Evolutionary conservation across 768 basidiomycete species (phyloP).

Genomic region (Neoboletus brunneissimus): DNA sequence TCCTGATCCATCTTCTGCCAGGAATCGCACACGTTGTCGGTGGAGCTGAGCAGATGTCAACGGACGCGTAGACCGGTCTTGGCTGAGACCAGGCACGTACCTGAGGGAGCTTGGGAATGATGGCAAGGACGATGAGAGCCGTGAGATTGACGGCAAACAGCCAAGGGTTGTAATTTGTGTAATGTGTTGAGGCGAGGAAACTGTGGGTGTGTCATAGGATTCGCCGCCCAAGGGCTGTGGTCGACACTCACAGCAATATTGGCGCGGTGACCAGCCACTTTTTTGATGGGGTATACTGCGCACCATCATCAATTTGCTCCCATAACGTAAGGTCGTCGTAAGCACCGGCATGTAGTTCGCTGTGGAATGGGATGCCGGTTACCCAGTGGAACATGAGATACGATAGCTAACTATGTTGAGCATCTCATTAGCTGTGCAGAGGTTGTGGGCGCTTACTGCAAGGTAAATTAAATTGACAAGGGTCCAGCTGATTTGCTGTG

Average conservation of each 20-base stretch:
- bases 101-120: constrained; percentile 95
- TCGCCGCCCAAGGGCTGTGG: neutral
- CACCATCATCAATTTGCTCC: constrained; percentile 99
- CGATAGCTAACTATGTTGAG: constrained; percentile 57
- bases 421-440: neutral
- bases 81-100: constrained; percentile 40
- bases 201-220: constrained; percentile 38
- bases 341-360: constrained; percentile 82
- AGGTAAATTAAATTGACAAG: constrained; percentile 89
- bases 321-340: constrained; percentile 97
- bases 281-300: constrained; percentile 97
- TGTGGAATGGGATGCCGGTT: constrained; percentile 94
- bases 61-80: constrained; percentile 9
- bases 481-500: constrained; percentile 94
- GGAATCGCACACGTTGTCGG: constrained; percentile 77
- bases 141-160: constrained; percentile 88
- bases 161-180: constrained; percentile 95
- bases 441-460: constrained; percentile 51
- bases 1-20: constrained; percentile 63
- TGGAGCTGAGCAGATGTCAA: constrained; percentile 55
- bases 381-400: constrained; percentile 99
- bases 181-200: constrained; percentile 96
- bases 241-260: constrained; percentile 69
- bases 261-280: constrained; percentile 95
- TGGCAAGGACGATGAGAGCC: constrained; percentile 69